Evolutionary conservation across 257 asterid species (phyloP), one percentile per base, ranked within the genome.

Genomic region (Cruciata laevipes): DNA sequence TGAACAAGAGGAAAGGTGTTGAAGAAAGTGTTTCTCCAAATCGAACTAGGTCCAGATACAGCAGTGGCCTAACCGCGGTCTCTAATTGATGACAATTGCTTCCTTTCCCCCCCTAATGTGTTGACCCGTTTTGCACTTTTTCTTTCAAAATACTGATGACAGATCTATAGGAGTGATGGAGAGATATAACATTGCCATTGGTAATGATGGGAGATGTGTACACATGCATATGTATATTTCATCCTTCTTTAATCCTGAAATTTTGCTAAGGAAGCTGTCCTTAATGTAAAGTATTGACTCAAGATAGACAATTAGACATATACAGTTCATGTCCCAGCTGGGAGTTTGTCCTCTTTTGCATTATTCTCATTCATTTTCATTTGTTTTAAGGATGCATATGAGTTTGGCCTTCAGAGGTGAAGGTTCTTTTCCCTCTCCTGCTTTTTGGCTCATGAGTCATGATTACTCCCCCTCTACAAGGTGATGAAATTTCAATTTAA

Each of bases 1-100:
- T 20, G 66, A 79, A 71, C 76, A 84, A 80, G 83, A 84, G 94
- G 75, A 87, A 87, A 65, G 73, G 83, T 66, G 75, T 82, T 73
- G 89, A 87, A 68, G 94, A 86, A 75, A 84, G 83, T 14, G 74
- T 69, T 37, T 83, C 94, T 53, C 85, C 85, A 70, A 86, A 82
- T 37, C 79, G 89, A 82, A 76, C 84, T 33, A 84, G 87, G 78
- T 82, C 86, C 6, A 85, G 87, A 85, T 84, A 75, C 83, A 72
- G 35, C 65, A 87, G 52, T 77, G 85, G 67, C 47, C 73, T 84
- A 21, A 82, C 86, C 53, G 84, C 75, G 20, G 73, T 76, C 70
- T 76, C 64, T 65, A 66, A 20, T 61, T 55, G 62, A 66, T 40
- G 51, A 23, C 63, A 65, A 64, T 51, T 57, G 60, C 23, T 27